Base-by-base conservation (phyloP, 2,329 filamentous ascomycete genomes). In the Herpotrichia juniperi region DNA sequence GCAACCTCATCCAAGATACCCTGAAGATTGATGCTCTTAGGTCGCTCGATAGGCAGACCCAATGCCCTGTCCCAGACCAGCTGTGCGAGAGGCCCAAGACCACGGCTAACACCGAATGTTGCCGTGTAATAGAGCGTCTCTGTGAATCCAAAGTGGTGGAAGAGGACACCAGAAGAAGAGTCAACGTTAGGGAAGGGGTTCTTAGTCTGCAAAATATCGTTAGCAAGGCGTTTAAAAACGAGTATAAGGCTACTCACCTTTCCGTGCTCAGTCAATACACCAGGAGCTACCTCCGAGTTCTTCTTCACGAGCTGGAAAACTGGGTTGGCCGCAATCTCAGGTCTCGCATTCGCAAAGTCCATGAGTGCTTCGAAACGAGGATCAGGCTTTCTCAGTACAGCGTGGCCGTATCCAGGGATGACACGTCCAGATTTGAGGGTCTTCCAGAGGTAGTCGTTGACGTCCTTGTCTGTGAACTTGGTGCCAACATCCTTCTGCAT, bases 121-220 rank as follows among this genome's bases (percentile, higher is more conserved):
- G 85, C 85, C 14, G 85, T 88, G 80, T 97, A 99, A 82, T 97
- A 99, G 10, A 97, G 83, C 0, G 93, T 96, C 80, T 97, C 91
- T 74, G 90, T 89, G 86, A 99, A 96, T 52, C 93, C 94, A 74
- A 96, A 99, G 81, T 97, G 92, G 78, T 97, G 88, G 86, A 99
- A 97, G 43, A 99, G 83, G 5, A 97, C 93, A 59, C 94, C 94
- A 0, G 92, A 96, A 58, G 86, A 88, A 42, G 89, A 92, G 76
- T 99, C 94, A 56, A 99, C 94, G 74, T 99, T 99, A 59, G 94
- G 94, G 78, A 93, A 96, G 1, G 94, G 92, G 79, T 96, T 96
- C 83, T 96, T 96, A 62, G 92, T 96, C 87, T 83, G 48, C 17
- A 42, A 22, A n/a, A 22, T 21, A 26, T 35, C 22, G 17, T 17